Base-by-base conservation (phyloP, 2,329 filamentous ascomycete genomes). In the Grosmannia serpens region DNA sequence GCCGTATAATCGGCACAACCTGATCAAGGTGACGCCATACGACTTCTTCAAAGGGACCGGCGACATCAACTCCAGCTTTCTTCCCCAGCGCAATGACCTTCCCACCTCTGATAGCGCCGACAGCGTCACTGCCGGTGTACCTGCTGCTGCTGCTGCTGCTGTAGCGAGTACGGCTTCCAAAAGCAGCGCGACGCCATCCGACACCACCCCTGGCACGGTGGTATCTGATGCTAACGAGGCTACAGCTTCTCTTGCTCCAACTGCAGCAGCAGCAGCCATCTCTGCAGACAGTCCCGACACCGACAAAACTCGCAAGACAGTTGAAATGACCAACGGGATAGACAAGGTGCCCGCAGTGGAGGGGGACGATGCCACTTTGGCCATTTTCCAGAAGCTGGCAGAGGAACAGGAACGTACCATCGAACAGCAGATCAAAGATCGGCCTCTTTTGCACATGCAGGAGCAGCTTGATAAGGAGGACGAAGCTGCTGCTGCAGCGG, bases 31-130 rank as follows among this genome's bases (percentile, higher is more conserved):
- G 38, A 85, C 86, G 1, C 90, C 92, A 0, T 99, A 96, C 70
- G 92, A 97, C 70, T 99, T 99, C 73, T 99, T 97, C 74, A 89
- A 95, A 59, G 94, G 94, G 20, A 96, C 96, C 62, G 94, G 94
- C 62, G 94, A 99, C 71, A 99, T 99, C 77, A 99, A 99, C 75
- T 95, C 92, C 15, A 96, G 89, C 69, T 99, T 97, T 69, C 72
- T 99, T 56, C 94, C 94, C 0, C 95, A 95, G 71, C 84, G 80
- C 60, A 73, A 81, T 65, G 78, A 85, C 66, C 71, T 81, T 29
- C 61, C 80, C 8, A 71, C 74, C 0, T 58, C 65, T 26, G 11
- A 60, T 26, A 51, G 58, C 9, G 20, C 55, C 44, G 26, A 41
- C 27, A 2, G 47, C 33, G 9, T 15, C 35, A 5, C 41, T 33